These are phyloP conservation scores for Backusella mclennaniae DNA, from an alignment of 192 early-diverging fungal species.

Conservation along the genomic window DNA sequence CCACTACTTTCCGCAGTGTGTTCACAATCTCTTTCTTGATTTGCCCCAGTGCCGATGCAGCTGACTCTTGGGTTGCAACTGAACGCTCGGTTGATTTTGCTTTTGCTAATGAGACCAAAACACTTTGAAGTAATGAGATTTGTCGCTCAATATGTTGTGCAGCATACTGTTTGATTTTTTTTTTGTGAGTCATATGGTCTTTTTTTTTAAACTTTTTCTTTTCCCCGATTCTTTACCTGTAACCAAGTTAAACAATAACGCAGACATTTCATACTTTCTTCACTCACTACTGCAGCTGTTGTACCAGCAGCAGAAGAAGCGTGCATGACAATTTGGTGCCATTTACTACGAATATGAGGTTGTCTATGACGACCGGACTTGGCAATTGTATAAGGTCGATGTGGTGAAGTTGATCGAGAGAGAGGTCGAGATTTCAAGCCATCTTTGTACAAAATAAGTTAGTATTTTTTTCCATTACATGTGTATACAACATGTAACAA, in stretches of 20 bases:
- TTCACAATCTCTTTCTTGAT: constrained; percentile 81
- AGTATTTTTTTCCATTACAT: background rate
- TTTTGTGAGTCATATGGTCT: background rate
- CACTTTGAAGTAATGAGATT: constrained; percentile 57
- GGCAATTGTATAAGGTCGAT: constrained; percentile 31
- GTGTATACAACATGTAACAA: background rate
- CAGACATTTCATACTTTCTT: constrained; percentile 85
- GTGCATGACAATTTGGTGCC: constrained; percentile 60
- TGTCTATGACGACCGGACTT: constrained; percentile 26
- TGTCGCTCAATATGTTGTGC: constrained; percentile 69
- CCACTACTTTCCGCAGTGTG: constrained; percentile 83
- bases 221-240: constrained; percentile 38
- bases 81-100: background rate
- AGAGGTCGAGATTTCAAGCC: constrained; percentile 23
- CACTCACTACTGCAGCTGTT: constrained; percentile 76
- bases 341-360: constrained; percentile 36
- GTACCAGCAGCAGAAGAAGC: constrained; percentile 59
- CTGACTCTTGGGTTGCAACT: constrained; percentile 22
- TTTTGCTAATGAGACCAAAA: constrained; percentile 50
- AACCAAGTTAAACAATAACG: constrained; percentile 90
- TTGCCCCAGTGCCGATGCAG: constrained; percentile 45
- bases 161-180: constrained; percentile 56
- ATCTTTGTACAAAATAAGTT: background rate
- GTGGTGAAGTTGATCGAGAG: constrained; percentile 38
- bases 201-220: background rate